Evolutionary conservation across 352 stramenopile genomes (phyloP), one percentile per base, ranked within the genome.

Genomic region (Plasmopara muralis): DNA sequence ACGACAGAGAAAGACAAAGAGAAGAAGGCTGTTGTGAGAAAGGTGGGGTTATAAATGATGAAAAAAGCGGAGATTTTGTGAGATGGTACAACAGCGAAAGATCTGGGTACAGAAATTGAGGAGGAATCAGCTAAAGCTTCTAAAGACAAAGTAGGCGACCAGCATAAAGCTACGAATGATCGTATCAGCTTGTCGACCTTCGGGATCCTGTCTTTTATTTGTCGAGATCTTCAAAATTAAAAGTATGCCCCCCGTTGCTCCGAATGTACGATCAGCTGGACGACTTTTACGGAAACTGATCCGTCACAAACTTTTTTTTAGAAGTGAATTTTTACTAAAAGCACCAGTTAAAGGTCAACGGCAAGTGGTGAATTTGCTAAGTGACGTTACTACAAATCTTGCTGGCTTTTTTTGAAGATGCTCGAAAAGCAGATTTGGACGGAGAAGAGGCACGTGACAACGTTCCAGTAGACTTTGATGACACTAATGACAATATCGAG

Each of bases 251-350:
- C 15, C 70, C 67, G 16, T 53, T 91, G 46, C 64, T 64, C 12
- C 78, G 75, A 8, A 66, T 92, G 42, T 92, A 92, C 49, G 67
- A 87, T 5, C 77, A 92, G 43, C 57, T 91, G 12, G 76, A 89
- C 18, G 70, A 86, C 28, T 74, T 82, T 30, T 79, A 82, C 15
- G 74, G 72, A 33, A 66, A 79, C 25, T 57, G 64, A 20, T 68
- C 7, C 77, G 74, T 16, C 62, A 73, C 30, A 85, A 85, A 47
- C 60, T 86, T 5, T 64, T 74, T 14, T 68, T 83, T 9, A 79
- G 75, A 38, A 82, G 66, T 33, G 70, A 83, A 9, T 77, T 81
- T 54, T 64, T 85, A 33, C 64, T 77, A 2, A 81, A 73, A 43
- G 83, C 70, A 10, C 71, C 66, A 12, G 69, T 82, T 5, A 82